Percentiles rank a stretch among this genome's conserved stretches.
These are phyloP conservation scores for Vigna mungo DNA, from an alignment of 306 rosid species.

Conservation along the genomic window DNA sequence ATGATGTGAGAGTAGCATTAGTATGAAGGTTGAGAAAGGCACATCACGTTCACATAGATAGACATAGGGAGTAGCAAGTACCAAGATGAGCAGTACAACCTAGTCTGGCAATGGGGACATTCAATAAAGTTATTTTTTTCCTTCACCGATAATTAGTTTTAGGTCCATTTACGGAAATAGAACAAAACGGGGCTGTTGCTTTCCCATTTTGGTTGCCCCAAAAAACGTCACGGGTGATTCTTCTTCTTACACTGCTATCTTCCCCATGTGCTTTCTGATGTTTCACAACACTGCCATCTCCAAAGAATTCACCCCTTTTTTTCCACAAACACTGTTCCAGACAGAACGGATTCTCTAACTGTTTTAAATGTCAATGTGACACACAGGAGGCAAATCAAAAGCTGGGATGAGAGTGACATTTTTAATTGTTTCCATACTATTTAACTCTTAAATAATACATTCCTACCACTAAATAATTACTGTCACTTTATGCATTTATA, in stretches of 20 bases:
- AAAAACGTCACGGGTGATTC: conserved; percentile 36
- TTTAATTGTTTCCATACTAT: too few species aligned
- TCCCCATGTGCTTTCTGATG: conserved; percentile 23
- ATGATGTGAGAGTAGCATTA: conserved; percentile 1
- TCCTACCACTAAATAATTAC: too few species aligned
- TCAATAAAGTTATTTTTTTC: neutral
- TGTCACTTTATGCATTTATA: too few species aligned
- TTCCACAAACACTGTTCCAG: neutral
- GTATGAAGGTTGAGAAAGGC: conserved; percentile 18
- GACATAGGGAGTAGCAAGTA: conserved; percentile 31
- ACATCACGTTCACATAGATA: neutral
- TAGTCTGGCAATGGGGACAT: conserved; percentile 26
- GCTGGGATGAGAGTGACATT: conserved; percentile 31
- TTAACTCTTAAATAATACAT: too few species aligned
- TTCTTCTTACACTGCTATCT: neutral
- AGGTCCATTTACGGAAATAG: conserved; percentile 36
- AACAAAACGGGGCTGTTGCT: conserved; percentile 11
- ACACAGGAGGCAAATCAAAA: conserved; percentile 45
- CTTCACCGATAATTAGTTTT: conserved; percentile 28
- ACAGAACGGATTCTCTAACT: conserved; percentile 42
- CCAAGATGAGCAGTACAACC: conserved; percentile 39
- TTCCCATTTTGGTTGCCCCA: conserved; percentile 26
- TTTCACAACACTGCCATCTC: conserved; percentile 27
- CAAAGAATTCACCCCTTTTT: conserved; percentile 32
- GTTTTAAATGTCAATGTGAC: conserved; percentile 33